Evolutionary conservation across 73 alveolate species (phyloP).

Genomic region (Durusdinium trenchii): DNA sequence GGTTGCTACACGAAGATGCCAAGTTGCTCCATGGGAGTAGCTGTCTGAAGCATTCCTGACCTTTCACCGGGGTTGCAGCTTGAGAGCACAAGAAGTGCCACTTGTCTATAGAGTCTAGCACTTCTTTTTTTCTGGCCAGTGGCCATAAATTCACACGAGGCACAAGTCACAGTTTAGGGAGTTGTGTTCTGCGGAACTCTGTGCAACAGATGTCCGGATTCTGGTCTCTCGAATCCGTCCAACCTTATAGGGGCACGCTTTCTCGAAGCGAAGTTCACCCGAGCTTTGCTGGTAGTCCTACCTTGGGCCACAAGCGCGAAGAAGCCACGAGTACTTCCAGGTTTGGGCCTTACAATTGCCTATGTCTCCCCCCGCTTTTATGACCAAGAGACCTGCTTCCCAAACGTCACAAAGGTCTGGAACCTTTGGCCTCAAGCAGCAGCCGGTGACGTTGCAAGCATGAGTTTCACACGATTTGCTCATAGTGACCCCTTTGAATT

Average conservation of each 20-base stretch:
- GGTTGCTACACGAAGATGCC: not conserved
- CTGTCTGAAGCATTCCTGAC: slow-evolving; percentile 61
- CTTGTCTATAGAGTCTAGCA: not conserved
- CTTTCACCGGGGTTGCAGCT: not conserved
- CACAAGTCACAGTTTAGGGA: not conserved
- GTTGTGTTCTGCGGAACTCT: not conserved
- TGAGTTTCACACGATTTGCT: too few relatives aligned
- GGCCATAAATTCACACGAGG: not conserved
- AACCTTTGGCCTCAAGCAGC: not conserved
- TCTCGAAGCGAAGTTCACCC: slow-evolving; percentile 86
- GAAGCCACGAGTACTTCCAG: not conserved
- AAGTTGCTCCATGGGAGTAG: slow-evolving; percentile 39
- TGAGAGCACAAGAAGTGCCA: not conserved
- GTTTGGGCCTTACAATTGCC: not conserved
- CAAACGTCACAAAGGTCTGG: slow-evolving; percentile 77
- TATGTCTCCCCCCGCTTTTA: not conserved
- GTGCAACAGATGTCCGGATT: too few relatives aligned
- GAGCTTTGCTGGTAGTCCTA: slow-evolving; percentile 65
- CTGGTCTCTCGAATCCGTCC: too few relatives aligned
- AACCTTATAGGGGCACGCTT: slow-evolving; percentile 28
- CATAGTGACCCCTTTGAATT: too few relatives aligned
- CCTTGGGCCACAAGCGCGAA: not conserved
- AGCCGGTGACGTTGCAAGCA: too few relatives aligned
- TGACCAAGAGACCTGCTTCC: slow-evolving; percentile 35
- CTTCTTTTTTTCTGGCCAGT: not conserved